Percentiles rank a stretch among this genome's conserved stretches.
Conservation (phyloP, 2,329 filamentous ascomycete species). For the Acrocalymma vagum region DNA sequence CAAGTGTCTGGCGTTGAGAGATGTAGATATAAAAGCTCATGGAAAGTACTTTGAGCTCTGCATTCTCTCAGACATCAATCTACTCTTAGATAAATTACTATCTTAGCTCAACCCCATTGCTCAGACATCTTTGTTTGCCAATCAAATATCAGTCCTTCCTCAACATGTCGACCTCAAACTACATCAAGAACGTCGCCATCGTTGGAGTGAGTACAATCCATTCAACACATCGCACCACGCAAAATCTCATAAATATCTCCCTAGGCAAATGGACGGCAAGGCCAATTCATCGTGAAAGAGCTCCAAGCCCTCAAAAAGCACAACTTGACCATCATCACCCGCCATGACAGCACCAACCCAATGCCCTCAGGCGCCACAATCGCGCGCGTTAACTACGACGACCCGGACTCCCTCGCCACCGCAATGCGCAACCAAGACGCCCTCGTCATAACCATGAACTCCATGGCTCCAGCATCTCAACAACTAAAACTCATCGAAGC, state of each 20-base stretch:
- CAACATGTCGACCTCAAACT: too few relatives aligned
- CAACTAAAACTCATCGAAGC: conserved; percentile 44
- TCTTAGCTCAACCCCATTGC: too few relatives aligned
- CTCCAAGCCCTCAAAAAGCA: conserved; percentile 56
- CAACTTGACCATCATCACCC: conserved; percentile 60
- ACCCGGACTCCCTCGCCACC: conserved; percentile 48
- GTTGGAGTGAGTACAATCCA: conserved; percentile 43
- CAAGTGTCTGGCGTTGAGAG: too few relatives aligned
- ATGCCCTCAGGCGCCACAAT: conserved; percentile 52
- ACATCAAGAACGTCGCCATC: conserved; percentile 48
- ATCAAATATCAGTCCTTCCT: too few relatives aligned
- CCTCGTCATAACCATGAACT: conserved; percentile 49
- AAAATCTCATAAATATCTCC: not conserved
- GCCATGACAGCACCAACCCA: conserved; percentile 51
- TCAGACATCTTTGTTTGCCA: too few relatives aligned
- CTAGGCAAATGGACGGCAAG: conserved; percentile 31
- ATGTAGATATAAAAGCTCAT: too few relatives aligned
- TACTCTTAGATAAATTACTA: too few relatives aligned
- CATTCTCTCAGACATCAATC: too few relatives aligned
- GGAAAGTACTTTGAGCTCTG: too few relatives aligned
- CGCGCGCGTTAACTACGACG: conserved; percentile 58
- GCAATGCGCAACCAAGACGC: conserved; percentile 48
- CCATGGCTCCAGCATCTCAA: conserved; percentile 33
- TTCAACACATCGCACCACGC: too few relatives aligned
- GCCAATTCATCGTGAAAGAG: conserved; percentile 44